Conservation (phyloP, 1,139 yeast genomes). For the Hyphopichia buzzinii region DNA sequence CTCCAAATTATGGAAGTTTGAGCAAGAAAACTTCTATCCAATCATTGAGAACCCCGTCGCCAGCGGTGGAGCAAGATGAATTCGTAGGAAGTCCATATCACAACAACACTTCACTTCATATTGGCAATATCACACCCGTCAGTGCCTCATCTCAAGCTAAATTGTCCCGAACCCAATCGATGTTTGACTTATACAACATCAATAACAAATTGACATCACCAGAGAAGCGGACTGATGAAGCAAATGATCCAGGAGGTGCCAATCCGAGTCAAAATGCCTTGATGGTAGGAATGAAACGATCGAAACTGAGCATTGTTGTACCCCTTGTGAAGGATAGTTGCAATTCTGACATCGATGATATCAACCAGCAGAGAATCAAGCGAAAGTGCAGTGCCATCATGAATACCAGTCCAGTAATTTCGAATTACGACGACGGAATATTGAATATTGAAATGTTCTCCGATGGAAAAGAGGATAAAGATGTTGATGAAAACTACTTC, state of each 20-base stretch:
- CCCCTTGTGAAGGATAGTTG: slow-evolving; percentile 21
- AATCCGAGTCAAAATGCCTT: slow-evolving; percentile 1
- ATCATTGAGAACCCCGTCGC: slow-evolving; percentile 46
- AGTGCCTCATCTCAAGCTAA: slow-evolving; percentile 16
- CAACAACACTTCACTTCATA: slow-evolving; percentile 7
- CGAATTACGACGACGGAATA: background rate
- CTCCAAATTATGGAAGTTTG: slow-evolving; percentile 15
- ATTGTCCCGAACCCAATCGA: slow-evolving; percentile 38
- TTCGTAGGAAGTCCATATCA: slow-evolving; percentile 10
- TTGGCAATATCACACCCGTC: slow-evolving; percentile 5
- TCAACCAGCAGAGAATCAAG: slow-evolving; percentile 23
- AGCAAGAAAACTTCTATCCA: slow-evolving; percentile 30
- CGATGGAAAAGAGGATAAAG: background rate
- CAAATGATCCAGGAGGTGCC: background rate
- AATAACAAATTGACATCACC: slow-evolving; percentile 5
- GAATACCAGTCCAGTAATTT: slow-evolving; percentile 10
- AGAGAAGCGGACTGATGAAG: background rate
- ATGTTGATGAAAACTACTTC: background rate
- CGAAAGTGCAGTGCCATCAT: slow-evolving; percentile 29
- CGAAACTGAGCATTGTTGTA: slow-evolving; percentile 24
- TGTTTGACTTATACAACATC: slow-evolving; percentile 31
- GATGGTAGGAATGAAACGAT: slow-evolving; percentile 21
- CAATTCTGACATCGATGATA: slow-evolving; percentile 18
- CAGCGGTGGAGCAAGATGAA: slow-evolving; percentile 46
- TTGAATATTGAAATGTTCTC: background rate